A percentile compares a stretch with the other conserved stretches of the same genome.
phyloP scores from a whole-genome alignment of 139 green algal species.

The Picochlorum sp. region DNA sequence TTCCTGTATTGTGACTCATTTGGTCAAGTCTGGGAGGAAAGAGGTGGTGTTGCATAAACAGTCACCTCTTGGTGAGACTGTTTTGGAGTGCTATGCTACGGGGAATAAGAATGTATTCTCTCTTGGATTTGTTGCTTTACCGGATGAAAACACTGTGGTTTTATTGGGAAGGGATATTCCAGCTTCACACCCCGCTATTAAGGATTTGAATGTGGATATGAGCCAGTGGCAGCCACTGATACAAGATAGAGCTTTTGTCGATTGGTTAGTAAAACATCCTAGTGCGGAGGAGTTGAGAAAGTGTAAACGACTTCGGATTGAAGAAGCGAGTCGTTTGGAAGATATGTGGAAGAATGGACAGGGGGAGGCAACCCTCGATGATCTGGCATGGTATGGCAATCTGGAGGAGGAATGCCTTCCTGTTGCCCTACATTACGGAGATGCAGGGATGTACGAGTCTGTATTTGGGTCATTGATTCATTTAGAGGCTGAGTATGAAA shows the following conservation, averaged over 20 bases:
- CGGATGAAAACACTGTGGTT: slow-evolving; percentile 66
- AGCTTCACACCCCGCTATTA: slow-evolving; percentile 58
- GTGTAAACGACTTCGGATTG: slow-evolving; percentile 57
- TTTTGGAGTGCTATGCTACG: slow-evolving; percentile 94
- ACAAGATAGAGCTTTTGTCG: slow-evolving; percentile 76
- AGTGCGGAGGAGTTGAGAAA: slow-evolving; percentile 51
- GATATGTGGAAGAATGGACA: slow-evolving; percentile 79
- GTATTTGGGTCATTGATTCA: slow-evolving; percentile 79
- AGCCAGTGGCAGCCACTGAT: slow-evolving; percentile 91
- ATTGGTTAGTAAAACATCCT: slow-evolving; percentile 71
- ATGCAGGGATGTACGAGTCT: slow-evolving; percentile 84
- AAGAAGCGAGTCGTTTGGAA: slow-evolving; percentile 60
- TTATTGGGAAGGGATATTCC: slow-evolving; percentile 81
- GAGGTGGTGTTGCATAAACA: slow-evolving; percentile 88
- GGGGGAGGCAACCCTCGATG: slow-evolving; percentile 27
- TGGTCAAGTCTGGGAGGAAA: slow-evolving; percentile 47
- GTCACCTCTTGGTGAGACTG: slow-evolving; percentile 82
- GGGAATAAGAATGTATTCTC: slow-evolving; percentile 89
- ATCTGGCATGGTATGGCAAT: slow-evolving; percentile 12
- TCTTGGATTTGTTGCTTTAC: slow-evolving; percentile 90
- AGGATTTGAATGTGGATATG: slow-evolving; percentile 72
- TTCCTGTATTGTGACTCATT: slow-evolving; percentile 84
- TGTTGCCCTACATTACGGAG: slow-evolving; percentile 85
- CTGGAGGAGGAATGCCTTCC: slow-evolving; percentile 63
- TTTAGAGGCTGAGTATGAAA: slow-evolving; percentile 94